These are phyloP conservation scores for Solanum medicagineum DNA, from an alignment of 257 asterid species.

Conservation along the genomic window DNA sequence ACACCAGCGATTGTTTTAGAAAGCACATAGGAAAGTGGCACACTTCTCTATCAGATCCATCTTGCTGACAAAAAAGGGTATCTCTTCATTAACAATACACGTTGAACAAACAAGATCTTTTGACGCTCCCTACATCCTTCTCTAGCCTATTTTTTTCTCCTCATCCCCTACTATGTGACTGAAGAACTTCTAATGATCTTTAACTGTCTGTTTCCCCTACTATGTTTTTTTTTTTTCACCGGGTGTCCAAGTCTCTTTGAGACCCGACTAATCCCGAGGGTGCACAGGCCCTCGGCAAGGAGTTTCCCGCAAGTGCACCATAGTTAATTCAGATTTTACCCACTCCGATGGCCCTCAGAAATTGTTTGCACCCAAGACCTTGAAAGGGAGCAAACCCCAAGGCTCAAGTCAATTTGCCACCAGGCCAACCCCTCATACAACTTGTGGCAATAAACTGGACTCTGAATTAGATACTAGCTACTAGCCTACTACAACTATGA, in stretches of 20 bases:
- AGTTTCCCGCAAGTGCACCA: too few relatives aligned
- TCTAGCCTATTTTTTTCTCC: not conserved
- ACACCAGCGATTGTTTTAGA: not conserved
- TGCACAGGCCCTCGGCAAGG: too few relatives aligned
- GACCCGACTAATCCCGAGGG: too few relatives aligned
- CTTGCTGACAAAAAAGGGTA: not conserved
- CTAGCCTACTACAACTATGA: not conserved
- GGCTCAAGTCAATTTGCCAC: too few relatives aligned
- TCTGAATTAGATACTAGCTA: not conserved
- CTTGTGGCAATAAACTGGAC: not conserved
- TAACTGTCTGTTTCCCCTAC: not conserved
- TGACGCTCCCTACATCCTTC: not conserved
- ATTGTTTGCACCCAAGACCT: too few relatives aligned
- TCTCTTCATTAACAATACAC: not conserved
- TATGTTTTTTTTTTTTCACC: not conserved
- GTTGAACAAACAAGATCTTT: not conserved
- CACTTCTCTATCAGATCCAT: not conserved
- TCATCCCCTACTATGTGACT: not conserved
- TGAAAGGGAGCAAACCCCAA: too few relatives aligned
- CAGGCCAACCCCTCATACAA: not conserved
- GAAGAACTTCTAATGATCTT: not conserved
- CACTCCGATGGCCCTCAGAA: too few relatives aligned
- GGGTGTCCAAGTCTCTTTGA: too few relatives aligned
- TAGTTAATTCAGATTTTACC: too few relatives aligned
- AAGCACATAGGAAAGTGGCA: not conserved